Evolutionary conservation across 306 rosid species (phyloP), one percentile per base, ranked within the genome.

Genomic region (Prunus mira): DNA sequence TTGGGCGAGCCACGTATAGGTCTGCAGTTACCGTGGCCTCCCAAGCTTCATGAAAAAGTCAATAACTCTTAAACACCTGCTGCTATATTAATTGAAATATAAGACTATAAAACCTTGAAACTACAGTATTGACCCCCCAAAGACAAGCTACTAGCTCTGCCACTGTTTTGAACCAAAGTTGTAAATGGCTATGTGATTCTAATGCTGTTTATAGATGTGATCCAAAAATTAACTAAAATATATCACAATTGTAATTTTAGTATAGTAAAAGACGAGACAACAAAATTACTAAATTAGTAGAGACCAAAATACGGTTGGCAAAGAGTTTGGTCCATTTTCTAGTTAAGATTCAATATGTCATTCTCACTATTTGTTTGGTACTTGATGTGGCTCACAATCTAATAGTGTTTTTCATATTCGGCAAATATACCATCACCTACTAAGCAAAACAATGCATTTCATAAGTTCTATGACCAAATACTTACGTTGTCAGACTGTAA

Each of bases 1-100:
- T 6, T 0, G 41, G 8, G 0, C 8, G 41, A 5, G 41, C 41
- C 8, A 34, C 38, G 4, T 32, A 5, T 1, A 32, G 7, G 38
- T 1, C 1, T 32, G 7, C 0, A 32, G 7, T 32, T 0, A 0
- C 0, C 38, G 1, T 32, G 7, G 7, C 38, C 38, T 1, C 7
- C 1, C 0, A 32, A 32, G 7, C 1, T 5, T 34, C 41, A 34
- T 34, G 41, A 34, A 34, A 34, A 34, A 34, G 8, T 0, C 41
- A 5, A 34, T 34, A 6, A 34, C 8, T 34, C 41, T 34, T 5
- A 34, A 34, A 34, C 8, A 34, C 8, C 1, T 5, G 38, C 8
- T 5, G 38, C 38, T 34, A 34, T 34, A 34, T 34, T 8, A 34
- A 34, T 34, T 34, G 38, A 32, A 32, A 34, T 34, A 34, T 5